Evolutionary conservation across 306 rosid species (phyloP), one percentile per base, ranked within the genome.

Genomic region (Cicer judaicum): DNA sequence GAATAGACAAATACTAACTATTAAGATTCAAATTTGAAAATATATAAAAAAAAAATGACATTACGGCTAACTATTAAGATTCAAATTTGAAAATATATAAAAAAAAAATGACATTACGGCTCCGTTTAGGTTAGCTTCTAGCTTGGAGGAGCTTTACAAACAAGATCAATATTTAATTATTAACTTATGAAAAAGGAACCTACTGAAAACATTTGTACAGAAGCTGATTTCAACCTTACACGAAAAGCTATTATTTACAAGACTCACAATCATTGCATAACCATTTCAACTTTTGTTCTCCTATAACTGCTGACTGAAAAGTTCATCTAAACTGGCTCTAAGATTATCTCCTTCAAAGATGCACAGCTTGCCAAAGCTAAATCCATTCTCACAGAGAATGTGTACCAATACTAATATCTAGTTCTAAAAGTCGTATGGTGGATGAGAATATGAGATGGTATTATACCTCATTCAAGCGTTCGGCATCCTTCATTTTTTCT

Each of bases 401-500:
- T 50, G 40, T 57, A 85, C 57, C 4, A 40, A 63, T 39, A 80
- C 64, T 18, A 15, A 83, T 18, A 75, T 36, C 48, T 68, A 50
- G 44, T 57, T 62, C 49, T 49, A 9, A 12, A 64, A 46, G 47
- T 55, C 61, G 67, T 70, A 15, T 44, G 19, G 57, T 44, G 56
- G 40, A 56, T 39, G 65, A 67, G 34, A 64, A 56, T 50, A 64
- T 43, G 62, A 67, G 16, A 64, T 60, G 40, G 61, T 49, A 43
- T 21, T 56, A 7, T 84, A 95, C 99, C 99, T 92, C 99, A 64
- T 95, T 95, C 18, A 95, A 86, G 67, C 98, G 99, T 75, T 95
- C 98, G n/a, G 99, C 99, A 21, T 95, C 99, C 89, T 92, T 88
- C 99, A 95, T 95, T 83, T 95, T 94, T 80, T 90, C 96, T 74